Evolutionary conservation across 345 rosid species (phyloP).

Genomic region (Conringia planisiliqua): DNA sequence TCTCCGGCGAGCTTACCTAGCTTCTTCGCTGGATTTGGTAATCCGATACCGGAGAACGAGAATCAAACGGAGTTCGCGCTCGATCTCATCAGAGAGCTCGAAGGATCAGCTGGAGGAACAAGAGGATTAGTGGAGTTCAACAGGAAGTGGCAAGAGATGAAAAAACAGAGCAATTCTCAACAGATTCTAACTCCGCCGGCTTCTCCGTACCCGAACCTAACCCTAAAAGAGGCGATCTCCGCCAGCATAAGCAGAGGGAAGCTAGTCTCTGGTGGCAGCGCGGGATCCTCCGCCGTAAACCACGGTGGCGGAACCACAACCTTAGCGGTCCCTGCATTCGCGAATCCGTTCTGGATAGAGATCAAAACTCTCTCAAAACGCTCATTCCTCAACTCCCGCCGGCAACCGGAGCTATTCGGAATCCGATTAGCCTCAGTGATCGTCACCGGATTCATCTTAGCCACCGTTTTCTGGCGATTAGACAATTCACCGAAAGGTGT

Average conservation of each 20-base stretch:
- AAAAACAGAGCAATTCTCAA: conserved; percentile 29
- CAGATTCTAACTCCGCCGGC: neutral
- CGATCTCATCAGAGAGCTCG: conserved; percentile 51
- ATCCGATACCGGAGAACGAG: conserved; percentile 72
- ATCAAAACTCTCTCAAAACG: conserved; percentile 26
- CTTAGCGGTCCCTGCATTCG: conserved; percentile 12
- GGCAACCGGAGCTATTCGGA: conserved; percentile 30
- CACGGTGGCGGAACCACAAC: conserved; percentile 11
- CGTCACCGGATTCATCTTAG: conserved; percentile 42
- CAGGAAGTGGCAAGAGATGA: conserved; percentile 49
- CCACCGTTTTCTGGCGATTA: conserved; percentile 66
- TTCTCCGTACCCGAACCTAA: neutral
- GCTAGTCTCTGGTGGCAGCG: conserved; percentile 28
- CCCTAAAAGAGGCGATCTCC: conserved; percentile 29
- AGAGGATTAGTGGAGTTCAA: conserved; percentile 62
- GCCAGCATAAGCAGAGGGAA: conserved; percentile 31
- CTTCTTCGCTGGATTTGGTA: conserved; percentile 60
- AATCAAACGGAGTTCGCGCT: conserved; percentile 70
- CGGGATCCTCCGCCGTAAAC: neutral
- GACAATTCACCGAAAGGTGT: conserved; percentile 40
- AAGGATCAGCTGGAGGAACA: conserved; percentile 60
- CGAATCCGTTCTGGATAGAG: conserved; percentile 31
- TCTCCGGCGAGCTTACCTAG: conserved; percentile 51
- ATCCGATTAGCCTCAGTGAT: conserved; percentile 24
- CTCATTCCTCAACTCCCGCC: conserved; percentile 28